Base-by-base conservation (phyloP, 495 filamentous ascomycete species). In the Penicillium silybi region DNA sequence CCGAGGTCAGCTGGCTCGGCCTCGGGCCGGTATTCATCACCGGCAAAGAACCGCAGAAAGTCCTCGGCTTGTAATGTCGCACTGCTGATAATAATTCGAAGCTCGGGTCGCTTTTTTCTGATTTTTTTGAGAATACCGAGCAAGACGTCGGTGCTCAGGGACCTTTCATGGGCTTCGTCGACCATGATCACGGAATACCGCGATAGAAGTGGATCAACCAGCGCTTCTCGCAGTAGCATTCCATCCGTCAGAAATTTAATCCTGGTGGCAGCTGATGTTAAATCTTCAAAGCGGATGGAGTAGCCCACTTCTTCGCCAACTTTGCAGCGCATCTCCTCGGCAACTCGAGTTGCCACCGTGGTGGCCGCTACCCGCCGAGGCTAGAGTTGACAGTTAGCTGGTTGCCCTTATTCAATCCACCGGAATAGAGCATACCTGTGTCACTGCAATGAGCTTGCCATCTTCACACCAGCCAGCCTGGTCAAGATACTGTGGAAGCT, bases 201-300 rank as follows among this genome's bases (percentile, higher is more conserved):
- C 26, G 89, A 93, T 16, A 99, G 72, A 13, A 97, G 76, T 50
- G 93, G 93, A 68, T 97, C 95, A 17, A 95, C 89, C 11, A 99
- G 77, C 17, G 90, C 91, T 72, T 99, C 95, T 68, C 93, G 80
- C 58, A 99, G 86, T 22, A 99, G 79, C 61, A 99, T 80, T 9
- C 93, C 95, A 76, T 99, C 93, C 2, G 95, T 97, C 53, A 97
- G 69, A 65, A 97, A 99, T 65, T 99, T 99, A 68, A 99, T 95
- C 43, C 82, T 80, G 2, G 93, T 99, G 43, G 79, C 74, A 10
- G 86, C 80, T 39, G 90, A 96, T n/a, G 92, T 96, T 56, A 87
- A 75, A 75, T 97, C 93, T 64, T 97, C 95, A 65, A 99, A 99
- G 46, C 93, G 82, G 53, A 97, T 96, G 18, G 90, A 91, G 65